These are phyloP conservation scores for Intubia oerlemansii DNA, from an alignment of 2,329 filamentous ascomycete species.

Conservation along the genomic window DNA sequence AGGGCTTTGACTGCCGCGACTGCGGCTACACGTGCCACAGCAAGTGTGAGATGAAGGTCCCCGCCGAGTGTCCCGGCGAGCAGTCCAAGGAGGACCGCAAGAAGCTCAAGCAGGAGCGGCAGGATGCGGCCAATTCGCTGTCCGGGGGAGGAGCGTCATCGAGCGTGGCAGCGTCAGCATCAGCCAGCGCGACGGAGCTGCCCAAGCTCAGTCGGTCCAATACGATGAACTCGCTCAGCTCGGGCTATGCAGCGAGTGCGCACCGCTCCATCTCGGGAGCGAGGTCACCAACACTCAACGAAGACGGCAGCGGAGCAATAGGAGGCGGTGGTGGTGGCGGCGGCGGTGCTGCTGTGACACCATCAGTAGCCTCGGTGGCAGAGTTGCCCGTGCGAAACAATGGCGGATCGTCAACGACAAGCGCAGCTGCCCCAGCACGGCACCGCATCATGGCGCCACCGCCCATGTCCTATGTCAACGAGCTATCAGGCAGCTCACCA, in stretches of 20 bases:
- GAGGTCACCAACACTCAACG: too few relatives aligned
- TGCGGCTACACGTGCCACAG: slow-evolving; percentile 96
- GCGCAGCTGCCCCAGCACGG: too few relatives aligned
- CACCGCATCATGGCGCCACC: slow-evolving; percentile 73
- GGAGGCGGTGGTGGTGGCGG: slow-evolving; percentile 19
- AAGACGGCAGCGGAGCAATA: too few relatives aligned
- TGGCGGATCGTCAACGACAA: too few relatives aligned
- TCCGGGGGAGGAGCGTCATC: slow-evolving; percentile 2
- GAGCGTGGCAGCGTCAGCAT: slow-evolving; percentile 1
- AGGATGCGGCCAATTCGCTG: slow-evolving; percentile 50
- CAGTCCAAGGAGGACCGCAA: slow-evolving; percentile 89
- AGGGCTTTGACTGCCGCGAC: slow-evolving; percentile 88
- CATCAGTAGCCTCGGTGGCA: too few relatives aligned
- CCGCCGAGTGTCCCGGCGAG: slow-evolving; percentile 86
- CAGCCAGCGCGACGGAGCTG: slow-evolving; percentile 33
- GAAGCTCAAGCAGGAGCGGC: slow-evolving; percentile 70
- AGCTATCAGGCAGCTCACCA: slow-evolving; percentile 31
- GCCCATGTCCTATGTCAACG: slow-evolving; percentile 56
- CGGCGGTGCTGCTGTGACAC: slow-evolving; percentile 15
- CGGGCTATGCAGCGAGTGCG: slow-evolving; percentile 64
- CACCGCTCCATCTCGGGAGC: slow-evolving; percentile 52
- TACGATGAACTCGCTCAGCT: slow-evolving; percentile 79
- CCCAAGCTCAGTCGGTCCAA: slow-evolving; percentile 57
- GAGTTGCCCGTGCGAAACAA: too few relatives aligned
- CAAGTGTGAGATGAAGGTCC: slow-evolving; percentile 98